These are phyloP conservation scores for Abrus pulchellus DNA, from an alignment of 306 rosid species.

Conservation along the genomic window DNA sequence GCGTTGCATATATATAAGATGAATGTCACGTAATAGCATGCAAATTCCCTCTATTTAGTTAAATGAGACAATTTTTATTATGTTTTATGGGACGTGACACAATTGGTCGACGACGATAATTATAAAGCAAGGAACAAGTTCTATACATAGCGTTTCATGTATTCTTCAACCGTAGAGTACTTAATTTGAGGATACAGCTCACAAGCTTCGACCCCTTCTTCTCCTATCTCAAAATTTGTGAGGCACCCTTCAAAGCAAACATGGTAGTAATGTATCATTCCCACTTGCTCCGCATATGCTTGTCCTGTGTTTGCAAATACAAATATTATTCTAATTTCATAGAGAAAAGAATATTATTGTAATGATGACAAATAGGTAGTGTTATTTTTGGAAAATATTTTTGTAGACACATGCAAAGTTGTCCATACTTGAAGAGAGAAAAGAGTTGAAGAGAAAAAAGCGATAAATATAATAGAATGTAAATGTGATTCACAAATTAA, in stretches of 20 bases:
- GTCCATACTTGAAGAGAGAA: no score
- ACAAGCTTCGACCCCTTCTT: conserved; percentile 64
- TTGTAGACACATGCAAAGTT: no score
- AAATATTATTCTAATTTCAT: neutral
- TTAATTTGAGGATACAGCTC: conserved; percentile 64
- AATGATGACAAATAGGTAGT: no score
- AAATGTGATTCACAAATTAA: no score
- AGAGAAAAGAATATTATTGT: neutral
- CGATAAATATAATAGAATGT: no score
- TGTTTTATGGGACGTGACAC: neutral
- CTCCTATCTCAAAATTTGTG: conserved; percentile 68
- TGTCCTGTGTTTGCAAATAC: conserved; percentile 35
- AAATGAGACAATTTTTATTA: no score
- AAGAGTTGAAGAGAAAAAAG: no score
- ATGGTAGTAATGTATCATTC: conserved; percentile 66
- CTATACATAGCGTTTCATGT: conserved; percentile 57
- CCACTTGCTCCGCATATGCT: conserved; percentile 65
- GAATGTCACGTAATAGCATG: no score
- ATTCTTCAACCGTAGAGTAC: conserved; percentile 56
- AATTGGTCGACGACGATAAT: neutral
- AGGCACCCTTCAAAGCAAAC: conserved; percentile 74
- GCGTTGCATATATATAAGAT: no score
- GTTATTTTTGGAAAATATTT: no score
- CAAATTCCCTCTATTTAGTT: no score
- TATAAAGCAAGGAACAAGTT: neutral